Evolutionary conservation across 768 basidiomycete species (phyloP), one percentile per base, ranked within the genome.

Genomic region (Albatrellus ellisii): DNA sequence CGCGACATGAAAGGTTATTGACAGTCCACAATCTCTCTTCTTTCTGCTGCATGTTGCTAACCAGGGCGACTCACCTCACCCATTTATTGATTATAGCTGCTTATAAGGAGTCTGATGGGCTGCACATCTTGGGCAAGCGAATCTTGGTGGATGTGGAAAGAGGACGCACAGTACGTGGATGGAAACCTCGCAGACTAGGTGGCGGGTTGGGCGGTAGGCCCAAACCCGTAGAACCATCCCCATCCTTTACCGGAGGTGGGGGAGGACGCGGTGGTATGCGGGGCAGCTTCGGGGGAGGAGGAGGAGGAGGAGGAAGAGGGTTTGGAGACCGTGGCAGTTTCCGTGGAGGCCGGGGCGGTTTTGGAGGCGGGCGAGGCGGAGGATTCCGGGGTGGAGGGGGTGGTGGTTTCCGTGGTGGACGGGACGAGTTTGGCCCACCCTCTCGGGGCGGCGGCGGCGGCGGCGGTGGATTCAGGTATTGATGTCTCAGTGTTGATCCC

Each of bases 191-290:
- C 37, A 79, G 92, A 40, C 67, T 98, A 0, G 95, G 94, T 15
- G 95, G 95, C n/a, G 95, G 95, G 4, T 72, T 98, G n/a, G 95
- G 95, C n/a, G 95, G 95, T 21, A 73, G 94, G 45, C 90, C 92
- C 15, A 98, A 98, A 59, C 78, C 77, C 4, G 75, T 74, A 12
- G 57, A 57, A 11, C 54, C 56, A 1, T 74, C 73, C 43, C 60
- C 67, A 44, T 49, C 54, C 11, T 43, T 45, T 41, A 44, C 56
- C 10, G 56, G 59, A 4, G 67, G 67, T 25, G 46, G 49, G 27
- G 49, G 49, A 25, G 49, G 49, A n/a, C 48, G 48, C 26, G 52
- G 59, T 1, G 57, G 58, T 14, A 53, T 58, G 18, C 51, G 54
- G 53, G 50, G 62, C 53, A 54, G 57, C 12, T 53, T 58, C 17